phyloP scores from a whole-genome alignment of 2,329 filamentous ascomycete genomes.

The Verticillium longisporum region DNA sequence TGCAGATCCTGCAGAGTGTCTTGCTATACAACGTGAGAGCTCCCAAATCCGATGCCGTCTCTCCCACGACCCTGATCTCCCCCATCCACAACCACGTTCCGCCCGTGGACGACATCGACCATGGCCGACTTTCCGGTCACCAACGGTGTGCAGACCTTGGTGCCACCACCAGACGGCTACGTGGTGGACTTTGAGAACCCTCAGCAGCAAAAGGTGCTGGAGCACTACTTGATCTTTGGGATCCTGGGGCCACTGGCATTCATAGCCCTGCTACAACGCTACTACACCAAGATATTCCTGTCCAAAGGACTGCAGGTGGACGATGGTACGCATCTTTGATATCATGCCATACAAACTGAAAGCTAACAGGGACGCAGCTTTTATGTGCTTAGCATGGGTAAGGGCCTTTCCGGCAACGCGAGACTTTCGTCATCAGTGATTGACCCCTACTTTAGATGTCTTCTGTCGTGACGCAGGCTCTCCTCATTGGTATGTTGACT shows the following conservation, averaged over 20 bases:
- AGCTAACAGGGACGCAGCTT: background rate
- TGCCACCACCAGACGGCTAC: conserved; percentile 13
- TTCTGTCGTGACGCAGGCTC: conserved; percentile 5
- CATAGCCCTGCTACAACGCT: conserved; percentile 11
- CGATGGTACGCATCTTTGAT: conserved; percentile 11
- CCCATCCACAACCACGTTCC: background rate
- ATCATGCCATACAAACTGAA: too few species aligned
- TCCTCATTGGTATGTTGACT: conserved; percentile 1
- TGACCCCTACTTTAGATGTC: conserved; percentile 1
- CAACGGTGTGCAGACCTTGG: conserved; percentile 6
- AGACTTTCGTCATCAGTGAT: background rate
- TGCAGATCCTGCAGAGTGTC: background rate
- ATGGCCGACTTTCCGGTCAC: conserved; percentile 3
- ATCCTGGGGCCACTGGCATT: conserved; percentile 11
- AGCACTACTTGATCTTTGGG: conserved; percentile 15
- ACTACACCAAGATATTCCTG: conserved; percentile 20
- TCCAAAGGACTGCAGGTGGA: conserved; percentile 14
- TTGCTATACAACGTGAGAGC: background rate
- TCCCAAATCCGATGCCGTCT: background rate
- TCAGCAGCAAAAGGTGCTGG: conserved; percentile 8
- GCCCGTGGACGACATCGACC: background rate
- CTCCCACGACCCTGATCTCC: background rate
- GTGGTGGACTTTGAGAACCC: conserved; percentile 19
- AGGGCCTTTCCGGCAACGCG: background rate
- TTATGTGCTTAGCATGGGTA: conserved; percentile 13